Evolutionary conservation across 768 basidiomycete species (phyloP).

Genomic region (Naganishia onofrii): DNA sequence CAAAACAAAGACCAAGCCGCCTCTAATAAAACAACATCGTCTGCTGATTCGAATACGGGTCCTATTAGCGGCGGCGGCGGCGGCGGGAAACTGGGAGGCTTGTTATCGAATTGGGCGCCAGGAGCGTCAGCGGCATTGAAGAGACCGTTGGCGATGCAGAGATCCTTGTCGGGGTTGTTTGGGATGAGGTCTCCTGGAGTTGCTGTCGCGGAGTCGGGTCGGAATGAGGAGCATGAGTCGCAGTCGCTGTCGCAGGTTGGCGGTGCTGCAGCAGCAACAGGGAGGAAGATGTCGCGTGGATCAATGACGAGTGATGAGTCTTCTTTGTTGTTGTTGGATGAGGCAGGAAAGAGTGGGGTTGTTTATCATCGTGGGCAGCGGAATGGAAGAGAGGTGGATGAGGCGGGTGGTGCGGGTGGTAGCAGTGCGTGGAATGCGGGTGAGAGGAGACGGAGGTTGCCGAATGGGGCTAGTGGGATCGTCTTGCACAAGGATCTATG

Average conservation of each 20-base stretch:
- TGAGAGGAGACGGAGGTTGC: conserved; percentile 9
- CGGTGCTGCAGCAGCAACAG: no score
- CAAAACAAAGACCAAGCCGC: no score
- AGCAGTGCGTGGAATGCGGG: conserved; percentile 7
- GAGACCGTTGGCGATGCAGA: background rate
- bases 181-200: background rate
- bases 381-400: background rate
- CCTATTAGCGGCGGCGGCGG: background rate
- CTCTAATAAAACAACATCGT: background rate
- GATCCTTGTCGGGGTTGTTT: conserved; percentile 15
- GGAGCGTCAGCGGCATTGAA: conserved; percentile 10
- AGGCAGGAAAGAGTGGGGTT: conserved; percentile 17
- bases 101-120: conserved; percentile 11
- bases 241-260: no score
- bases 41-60: background rate
- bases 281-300: background rate
- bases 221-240: background rate
- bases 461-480: conserved; percentile 10
- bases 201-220: no score
- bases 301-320: conserved; percentile 12
- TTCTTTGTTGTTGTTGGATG: background rate
- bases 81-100: conserved; percentile 3
- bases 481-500: conserved; percentile 29
- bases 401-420: background rate
- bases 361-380: background rate